Conservation (phyloP, 2,329 filamentous ascomycete genomes). For the Claviceps digitariae region DNA sequence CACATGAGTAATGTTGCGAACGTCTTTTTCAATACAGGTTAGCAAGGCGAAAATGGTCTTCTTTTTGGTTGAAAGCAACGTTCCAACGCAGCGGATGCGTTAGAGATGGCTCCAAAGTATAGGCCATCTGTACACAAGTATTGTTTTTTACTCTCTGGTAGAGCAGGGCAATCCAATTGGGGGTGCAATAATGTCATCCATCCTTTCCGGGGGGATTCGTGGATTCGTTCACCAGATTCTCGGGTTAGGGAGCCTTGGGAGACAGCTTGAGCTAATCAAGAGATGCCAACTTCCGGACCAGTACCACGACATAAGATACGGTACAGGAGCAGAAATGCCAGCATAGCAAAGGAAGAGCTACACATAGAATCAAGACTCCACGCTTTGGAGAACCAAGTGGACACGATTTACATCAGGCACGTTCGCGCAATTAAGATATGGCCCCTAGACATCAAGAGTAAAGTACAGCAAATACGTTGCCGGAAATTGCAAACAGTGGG, state of each 20-base stretch:
- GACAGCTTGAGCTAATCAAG: constrained; percentile 65
- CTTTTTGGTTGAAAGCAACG: constrained; percentile 45
- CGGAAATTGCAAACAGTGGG: constrained; percentile 39
- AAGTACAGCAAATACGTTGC: constrained; percentile 56
- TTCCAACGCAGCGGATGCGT: constrained; percentile 41
- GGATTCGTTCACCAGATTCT: constrained; percentile 39
- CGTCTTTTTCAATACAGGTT: constrained; percentile 71
- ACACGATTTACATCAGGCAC: constrained; percentile 77
- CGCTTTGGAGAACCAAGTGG: constrained; percentile 64
- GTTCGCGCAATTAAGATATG: constrained; percentile 73
- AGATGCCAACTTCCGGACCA: constrained; percentile 64
- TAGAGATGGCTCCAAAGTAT: constrained; percentile 30
- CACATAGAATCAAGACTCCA: constrained; percentile 65
- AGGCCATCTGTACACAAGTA: constrained; percentile 28
- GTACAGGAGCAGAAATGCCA: constrained; percentile 65
- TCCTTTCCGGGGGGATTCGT: constrained; percentile 24
- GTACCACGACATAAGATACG: constrained; percentile 46
- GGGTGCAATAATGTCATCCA: constrained; percentile 40
- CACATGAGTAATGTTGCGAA: constrained; percentile 99
- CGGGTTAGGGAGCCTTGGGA: constrained; percentile 43
- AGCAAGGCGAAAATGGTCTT: constrained; percentile 43
- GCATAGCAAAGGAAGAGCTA: constrained; percentile 46
- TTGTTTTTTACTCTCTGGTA: constrained; percentile 37
- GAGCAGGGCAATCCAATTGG: constrained; percentile 41
- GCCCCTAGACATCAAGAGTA: constrained; percentile 83